Conservation (phyloP, 2,329 filamentous ascomycete species). For the Alternaria consortialis region DNA sequence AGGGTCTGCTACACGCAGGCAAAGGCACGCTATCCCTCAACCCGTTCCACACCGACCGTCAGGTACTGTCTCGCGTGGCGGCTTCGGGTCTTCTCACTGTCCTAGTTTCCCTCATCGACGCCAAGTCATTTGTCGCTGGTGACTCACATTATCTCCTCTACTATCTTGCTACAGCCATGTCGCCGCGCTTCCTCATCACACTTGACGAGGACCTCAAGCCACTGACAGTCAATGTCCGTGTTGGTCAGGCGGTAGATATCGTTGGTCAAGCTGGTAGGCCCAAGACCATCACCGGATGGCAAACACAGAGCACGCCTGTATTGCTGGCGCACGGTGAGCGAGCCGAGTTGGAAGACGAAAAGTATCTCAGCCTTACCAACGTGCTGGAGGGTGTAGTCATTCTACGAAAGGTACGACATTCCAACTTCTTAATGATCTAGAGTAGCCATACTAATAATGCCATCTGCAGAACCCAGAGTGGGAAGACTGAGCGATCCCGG, state of each 20-base stretch:
- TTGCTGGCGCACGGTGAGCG: slow-evolving; percentile 93
- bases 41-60: slow-evolving; percentile 99
- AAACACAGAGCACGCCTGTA: slow-evolving; percentile 99
- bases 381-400: slow-evolving; percentile 95
- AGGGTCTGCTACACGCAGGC: slow-evolving; percentile 98
- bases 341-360: slow-evolving; percentile 95
- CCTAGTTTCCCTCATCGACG: slow-evolving; percentile 91
- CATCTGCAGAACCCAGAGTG: slow-evolving; percentile 56
- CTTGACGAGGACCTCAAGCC: slow-evolving; percentile 95
- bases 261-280: slow-evolving; percentile 96
- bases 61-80: slow-evolving; percentile 91
- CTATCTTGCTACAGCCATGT: slow-evolving; percentile 96
- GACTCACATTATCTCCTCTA: slow-evolving; percentile 93
- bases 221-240: slow-evolving; percentile 92
- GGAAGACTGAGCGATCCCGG: slow-evolving; percentile 47
- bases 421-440: background rate
- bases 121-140: slow-evolving; percentile 81
- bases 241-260: slow-evolving; percentile 97
- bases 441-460: slow-evolving; percentile 21
- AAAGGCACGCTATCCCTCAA: slow-evolving; percentile 96
- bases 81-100: slow-evolving; percentile 90
- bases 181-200: slow-evolving; percentile 94
- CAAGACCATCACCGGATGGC: slow-evolving; percentile 99
- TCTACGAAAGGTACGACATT: slow-evolving; percentile 82
- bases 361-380: slow-evolving; percentile 91